A percentile compares a stretch with the other conserved stretches of the same genome.
Evolutionary conservation across 23 red algal species (phyloP).

Genomic region (Cyanidiococcus yangmingshanensis): DNA sequence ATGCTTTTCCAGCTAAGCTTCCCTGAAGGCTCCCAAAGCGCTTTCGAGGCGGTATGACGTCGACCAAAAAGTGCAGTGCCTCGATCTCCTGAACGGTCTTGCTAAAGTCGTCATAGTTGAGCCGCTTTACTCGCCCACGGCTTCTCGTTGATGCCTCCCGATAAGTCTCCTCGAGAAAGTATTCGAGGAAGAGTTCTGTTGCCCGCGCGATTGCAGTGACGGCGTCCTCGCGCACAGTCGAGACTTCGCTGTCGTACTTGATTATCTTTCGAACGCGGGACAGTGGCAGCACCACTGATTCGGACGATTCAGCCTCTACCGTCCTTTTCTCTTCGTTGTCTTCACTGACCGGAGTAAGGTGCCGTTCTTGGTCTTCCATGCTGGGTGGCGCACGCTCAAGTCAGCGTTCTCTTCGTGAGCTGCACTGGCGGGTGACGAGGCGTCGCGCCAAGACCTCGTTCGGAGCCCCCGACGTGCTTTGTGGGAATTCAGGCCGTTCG

Average conservation of each 20-base stretch:
- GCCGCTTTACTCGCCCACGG: neutral
- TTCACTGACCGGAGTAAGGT: neutral
- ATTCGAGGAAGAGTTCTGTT: constrained; percentile 15
- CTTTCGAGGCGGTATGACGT: neutral
- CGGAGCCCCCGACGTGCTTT: too few species aligned
- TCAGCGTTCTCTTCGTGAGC: too few species aligned
- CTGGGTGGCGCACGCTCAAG: too few species aligned
- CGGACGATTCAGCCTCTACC: neutral
- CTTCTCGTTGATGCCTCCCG: neutral
- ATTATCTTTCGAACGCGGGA: constrained; percentile 11
- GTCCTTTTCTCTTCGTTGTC: neutral
- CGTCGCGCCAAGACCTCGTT: too few species aligned
- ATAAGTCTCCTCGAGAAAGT: constrained; percentile 17
- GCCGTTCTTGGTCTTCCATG: neutral
- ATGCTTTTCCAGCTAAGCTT: too few species aligned
- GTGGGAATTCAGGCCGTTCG: too few species aligned
- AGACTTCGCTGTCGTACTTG: constrained; percentile 17
- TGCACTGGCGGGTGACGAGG: too few species aligned
- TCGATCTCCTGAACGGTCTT: constrained; percentile 14
- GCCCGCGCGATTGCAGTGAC: constrained; percentile 3
- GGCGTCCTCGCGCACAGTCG: constrained; percentile 13
- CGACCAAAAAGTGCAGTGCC: constrained; percentile 16
- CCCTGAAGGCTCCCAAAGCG: neutral
- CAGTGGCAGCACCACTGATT: neutral
- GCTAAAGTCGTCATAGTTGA: constrained; percentile 7